Evolutionary conservation across 768 basidiomycete genomes (phyloP).

Genomic region (Hygrophorus russula): DNA sequence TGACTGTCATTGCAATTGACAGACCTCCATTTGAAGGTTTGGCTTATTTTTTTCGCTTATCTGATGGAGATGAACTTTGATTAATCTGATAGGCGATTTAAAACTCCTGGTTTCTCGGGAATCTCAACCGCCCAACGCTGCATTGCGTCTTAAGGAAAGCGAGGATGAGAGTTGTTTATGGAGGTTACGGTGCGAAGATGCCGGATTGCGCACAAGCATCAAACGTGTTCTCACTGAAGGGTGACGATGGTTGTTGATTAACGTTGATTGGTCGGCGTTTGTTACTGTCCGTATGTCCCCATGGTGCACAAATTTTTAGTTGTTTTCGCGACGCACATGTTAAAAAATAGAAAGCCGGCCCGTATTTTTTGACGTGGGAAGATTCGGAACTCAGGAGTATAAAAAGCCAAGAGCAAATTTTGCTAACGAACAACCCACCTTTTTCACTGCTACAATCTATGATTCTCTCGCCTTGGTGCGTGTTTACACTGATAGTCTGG

Average conservation of each 20-base stretch:
- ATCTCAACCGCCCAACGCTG: constrained; percentile 11
- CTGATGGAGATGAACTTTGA: constrained; percentile 4
- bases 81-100: constrained; percentile 41
- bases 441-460: constrained; percentile 33
- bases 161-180: constrained; percentile 67
- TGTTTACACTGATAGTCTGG: constrained; percentile 1
- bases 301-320: too few relatives aligned
- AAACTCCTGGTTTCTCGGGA: constrained; percentile 40
- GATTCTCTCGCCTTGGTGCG: constrained; percentile 31
- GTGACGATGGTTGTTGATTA: not conserved
- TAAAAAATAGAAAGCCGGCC: not conserved
- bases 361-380: not conserved
- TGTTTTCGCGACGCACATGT: too few relatives aligned
- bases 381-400: not conserved
- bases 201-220: constrained; percentile 28
- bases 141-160: constrained; percentile 44
- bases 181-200: constrained; percentile 48
- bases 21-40: constrained; percentile 50
- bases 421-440: constrained; percentile 6
- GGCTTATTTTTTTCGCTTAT: constrained; percentile 9
- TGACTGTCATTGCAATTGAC: constrained; percentile 44
- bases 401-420: constrained; percentile 1
- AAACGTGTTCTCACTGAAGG: constrained; percentile 17
- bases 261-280: not conserved
- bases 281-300: not conserved